Evolutionary conservation across 257 asterid genomes (phyloP), one percentile per base, ranked within the genome.

Genomic region (Solanum etuberosum): DNA sequence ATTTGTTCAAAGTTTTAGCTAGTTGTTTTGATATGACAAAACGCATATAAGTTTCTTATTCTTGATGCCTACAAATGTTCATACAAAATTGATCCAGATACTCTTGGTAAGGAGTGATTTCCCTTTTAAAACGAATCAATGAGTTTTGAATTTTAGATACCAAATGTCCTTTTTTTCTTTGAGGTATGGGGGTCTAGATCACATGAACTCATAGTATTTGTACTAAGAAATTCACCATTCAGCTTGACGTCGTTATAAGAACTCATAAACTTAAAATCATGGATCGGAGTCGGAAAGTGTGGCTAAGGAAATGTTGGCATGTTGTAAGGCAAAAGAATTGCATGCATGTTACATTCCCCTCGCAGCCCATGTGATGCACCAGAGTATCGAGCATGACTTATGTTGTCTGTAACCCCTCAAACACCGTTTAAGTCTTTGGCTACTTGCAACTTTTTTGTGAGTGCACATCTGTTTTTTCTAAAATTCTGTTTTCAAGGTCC

Each of bases 281-380:
- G 14, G 0, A 72, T 84, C 5, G 0, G 10, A 0, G 23, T 27
- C 21, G 13, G 40, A 7, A 85, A 87, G 88, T 89, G 91, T 89
- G 94, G 90, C 88, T 88, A 85, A 78, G 90, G 87, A 87, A 91
- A 88, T 92, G 91, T 88, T 90, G 92, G 93, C 90, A 84, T 92
- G 92, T 90, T 86, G 81, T 57, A 81, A 87, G 87, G 92, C 93
- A 94, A 87, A 37, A 86, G 68, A 86, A 76, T 71, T 72, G 70
- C 88, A 70, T 90, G 89, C 93, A 90, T 90, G 93, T 91, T 90
- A 90, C 89, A 73, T 78, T 87, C 85, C 48, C 84, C 65, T 86
- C 91, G n/a, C 92, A 92, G 85, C 91, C 91, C 96, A 96, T 93
- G 98, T 94, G 98, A 95, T 91, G 91, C 90, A 89, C 85, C 90